Conservation (phyloP, 306 rosid species). For the Castanospermum australe region DNA sequence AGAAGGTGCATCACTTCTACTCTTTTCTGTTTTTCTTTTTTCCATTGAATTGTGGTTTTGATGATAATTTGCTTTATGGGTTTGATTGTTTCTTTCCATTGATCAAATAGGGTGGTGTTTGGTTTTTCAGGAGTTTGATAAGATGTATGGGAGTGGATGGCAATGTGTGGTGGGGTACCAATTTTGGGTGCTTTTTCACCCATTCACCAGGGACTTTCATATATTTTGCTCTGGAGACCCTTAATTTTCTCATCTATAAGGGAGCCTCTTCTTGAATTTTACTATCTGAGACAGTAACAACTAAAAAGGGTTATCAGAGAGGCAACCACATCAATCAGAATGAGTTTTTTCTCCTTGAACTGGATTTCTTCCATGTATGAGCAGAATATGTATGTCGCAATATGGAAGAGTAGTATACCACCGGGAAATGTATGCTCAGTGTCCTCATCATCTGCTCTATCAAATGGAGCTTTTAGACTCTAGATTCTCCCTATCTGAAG, state of each 20-base stretch:
- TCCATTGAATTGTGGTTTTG: background rate
- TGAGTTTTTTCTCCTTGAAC: background rate
- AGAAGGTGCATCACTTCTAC: constrained; percentile 48
- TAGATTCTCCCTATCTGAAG: background rate
- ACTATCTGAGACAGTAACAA: background rate
- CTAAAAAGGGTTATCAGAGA: background rate
- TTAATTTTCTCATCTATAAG: constrained; percentile 74
- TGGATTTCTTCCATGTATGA: background rate
- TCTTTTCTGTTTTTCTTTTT: background rate
- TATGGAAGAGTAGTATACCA: background rate
- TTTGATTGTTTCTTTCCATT: background rate
- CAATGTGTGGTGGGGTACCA: constrained; percentile 83
- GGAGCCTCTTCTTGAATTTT: constrained; percentile 44
- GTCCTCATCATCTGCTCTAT: background rate
- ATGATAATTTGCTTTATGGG: background rate
- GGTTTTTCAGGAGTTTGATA: constrained; percentile 65
- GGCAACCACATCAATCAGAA: background rate
- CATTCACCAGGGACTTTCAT: constrained; percentile 70
- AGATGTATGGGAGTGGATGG: constrained; percentile 74
- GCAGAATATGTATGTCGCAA: background rate
- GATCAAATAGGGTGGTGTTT: background rate
- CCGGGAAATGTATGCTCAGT: background rate
- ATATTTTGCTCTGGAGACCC: constrained; percentile 71
- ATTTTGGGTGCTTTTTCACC: constrained; percentile 76
- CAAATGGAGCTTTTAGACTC: background rate